Evolutionary conservation across 2,329 filamentous ascomycete species (phyloP).

Genomic region (Colletotrichum theobromicola): DNA sequence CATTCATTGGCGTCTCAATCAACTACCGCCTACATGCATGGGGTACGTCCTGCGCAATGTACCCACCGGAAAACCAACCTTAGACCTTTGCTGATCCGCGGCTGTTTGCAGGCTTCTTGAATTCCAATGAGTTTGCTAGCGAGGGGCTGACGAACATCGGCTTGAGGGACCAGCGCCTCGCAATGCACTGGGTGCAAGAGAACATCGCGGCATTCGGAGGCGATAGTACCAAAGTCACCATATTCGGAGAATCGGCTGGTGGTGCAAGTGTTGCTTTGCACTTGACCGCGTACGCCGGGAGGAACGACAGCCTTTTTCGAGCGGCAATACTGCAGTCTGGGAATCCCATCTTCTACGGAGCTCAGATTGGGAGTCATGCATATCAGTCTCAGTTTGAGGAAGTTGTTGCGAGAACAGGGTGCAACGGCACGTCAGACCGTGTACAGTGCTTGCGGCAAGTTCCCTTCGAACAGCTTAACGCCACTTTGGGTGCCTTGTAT

Average conservation of each 20-base stretch:
- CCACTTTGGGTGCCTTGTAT: neutral
- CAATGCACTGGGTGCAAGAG: conserved; percentile 35
- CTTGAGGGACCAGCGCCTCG: conserved; percentile 37
- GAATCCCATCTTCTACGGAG: neutral
- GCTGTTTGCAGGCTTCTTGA: neutral
- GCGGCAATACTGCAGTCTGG: neutral
- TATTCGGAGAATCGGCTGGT: conserved; percentile 48
- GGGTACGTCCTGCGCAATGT: conserved; percentile 35
- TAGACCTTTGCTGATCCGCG: neutral
- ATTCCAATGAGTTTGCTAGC: neutral
- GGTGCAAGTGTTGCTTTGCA: conserved; percentile 33
- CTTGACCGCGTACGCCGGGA: neutral
- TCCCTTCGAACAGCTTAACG: neutral
- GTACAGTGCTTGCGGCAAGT: neutral
- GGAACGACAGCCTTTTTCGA: neutral
- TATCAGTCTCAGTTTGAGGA: neutral
- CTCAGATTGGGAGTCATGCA: neutral
- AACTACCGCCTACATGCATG: conserved; percentile 39
- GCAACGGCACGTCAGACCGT: neutral
- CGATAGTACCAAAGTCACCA: conserved; percentile 32
- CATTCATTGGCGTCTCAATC: conserved; percentile 50
- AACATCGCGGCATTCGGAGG: conserved; percentile 38
- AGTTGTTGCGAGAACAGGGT: neutral
- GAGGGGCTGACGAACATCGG: neutral
- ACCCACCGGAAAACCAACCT: conserved; percentile 42